Evolutionary conservation across 1,284 basidiomycete genomes (phyloP), one percentile per base, ranked within the genome.

Genomic region (Takashimella tepidaria): DNA sequence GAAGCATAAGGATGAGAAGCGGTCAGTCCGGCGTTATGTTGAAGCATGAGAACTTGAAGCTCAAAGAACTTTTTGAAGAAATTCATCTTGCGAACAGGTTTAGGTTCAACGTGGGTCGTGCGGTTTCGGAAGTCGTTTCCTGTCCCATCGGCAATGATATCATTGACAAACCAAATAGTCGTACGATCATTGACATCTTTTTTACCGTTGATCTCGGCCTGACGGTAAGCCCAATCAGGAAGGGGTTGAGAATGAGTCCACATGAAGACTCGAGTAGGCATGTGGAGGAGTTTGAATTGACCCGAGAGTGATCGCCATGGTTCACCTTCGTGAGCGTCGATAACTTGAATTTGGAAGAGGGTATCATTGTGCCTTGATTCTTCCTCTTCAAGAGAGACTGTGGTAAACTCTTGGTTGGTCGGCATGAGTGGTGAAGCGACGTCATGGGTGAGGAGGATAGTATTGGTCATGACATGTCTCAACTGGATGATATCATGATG

Each of bases 321-420:
- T 58, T 89, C 83, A 12, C 87, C 88, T 25, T 87, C 82, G 59
- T 84, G 79, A 0, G 81, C 86, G 47, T 92, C 88, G 44, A 81
- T 77, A 41, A 97, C 79, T 11, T 82, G 73, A 20, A 97, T 67
- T 64, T 83, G 79, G 82, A 96, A 97, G 13, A 89, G 79, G 0
- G 92, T 96, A 58, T 96, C 92, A 63, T 92, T 89, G 70, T 87
- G 81, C 41, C 86, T 81, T 4, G 81, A 79, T 16, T 8, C 10
- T 16, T 8, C 8, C 21, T 73, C 68, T 55, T 82, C 76, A 61
- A 89, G 85, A 62, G 82, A 84, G 82, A 85, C 86, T 1, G 92
- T 95, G 3, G 93, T 99, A 74, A 98, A 93, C 75, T 99, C 96
- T 73, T 97, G 92, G 75, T 98, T 98, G 41, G 96, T 98, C 8